These are phyloP conservation scores for Fraxinus albicans DNA, from an alignment of 305 asterid genomes.

Conservation along the genomic window DNA sequence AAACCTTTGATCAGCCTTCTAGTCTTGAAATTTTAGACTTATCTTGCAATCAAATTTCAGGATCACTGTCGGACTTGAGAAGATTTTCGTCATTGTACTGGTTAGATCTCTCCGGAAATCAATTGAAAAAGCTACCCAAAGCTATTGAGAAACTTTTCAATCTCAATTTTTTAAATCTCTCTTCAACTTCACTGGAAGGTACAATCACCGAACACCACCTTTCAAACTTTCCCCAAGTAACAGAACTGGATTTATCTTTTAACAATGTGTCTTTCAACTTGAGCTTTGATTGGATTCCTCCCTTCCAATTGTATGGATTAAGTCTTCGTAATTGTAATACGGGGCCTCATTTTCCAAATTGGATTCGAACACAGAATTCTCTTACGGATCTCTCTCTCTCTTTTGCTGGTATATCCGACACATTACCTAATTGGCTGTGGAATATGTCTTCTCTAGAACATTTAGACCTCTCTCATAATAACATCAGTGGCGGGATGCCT, in stretches of 20 bases:
- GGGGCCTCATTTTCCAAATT: constrained; percentile 29
- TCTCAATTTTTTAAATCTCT: background rate
- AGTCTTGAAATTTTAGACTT: constrained; percentile 5
- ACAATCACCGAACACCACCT: constrained; percentile 6
- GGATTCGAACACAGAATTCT: constrained; percentile 30
- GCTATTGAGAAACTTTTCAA: background rate
- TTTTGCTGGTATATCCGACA: constrained; percentile 19
- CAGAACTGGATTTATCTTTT: constrained; percentile 6
- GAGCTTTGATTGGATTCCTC: constrained; percentile 28
- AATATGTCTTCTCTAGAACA: background rate
- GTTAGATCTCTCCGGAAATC: constrained; percentile 9
- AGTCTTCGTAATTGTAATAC: constrained; percentile 14
- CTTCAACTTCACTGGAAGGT: constrained; percentile 14
- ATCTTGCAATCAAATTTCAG: constrained; percentile 19
- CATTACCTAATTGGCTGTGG: constrained; percentile 36
- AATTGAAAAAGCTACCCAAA: background rate
- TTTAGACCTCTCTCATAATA: constrained; percentile 32
- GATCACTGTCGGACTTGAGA: background rate
- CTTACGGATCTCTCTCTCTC: constrained; percentile 18
- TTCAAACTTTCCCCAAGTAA: background rate
- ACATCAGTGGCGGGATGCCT: constrained; percentile 19
- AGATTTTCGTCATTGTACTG: background rate
- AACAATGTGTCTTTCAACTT: constrained; percentile 15
- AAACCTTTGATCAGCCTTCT: background rate
- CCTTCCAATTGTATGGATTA: constrained; percentile 11